Conservation (phyloP, 805 yeast genomes). For the Wickerhamomyces rabaulensis region DNA sequence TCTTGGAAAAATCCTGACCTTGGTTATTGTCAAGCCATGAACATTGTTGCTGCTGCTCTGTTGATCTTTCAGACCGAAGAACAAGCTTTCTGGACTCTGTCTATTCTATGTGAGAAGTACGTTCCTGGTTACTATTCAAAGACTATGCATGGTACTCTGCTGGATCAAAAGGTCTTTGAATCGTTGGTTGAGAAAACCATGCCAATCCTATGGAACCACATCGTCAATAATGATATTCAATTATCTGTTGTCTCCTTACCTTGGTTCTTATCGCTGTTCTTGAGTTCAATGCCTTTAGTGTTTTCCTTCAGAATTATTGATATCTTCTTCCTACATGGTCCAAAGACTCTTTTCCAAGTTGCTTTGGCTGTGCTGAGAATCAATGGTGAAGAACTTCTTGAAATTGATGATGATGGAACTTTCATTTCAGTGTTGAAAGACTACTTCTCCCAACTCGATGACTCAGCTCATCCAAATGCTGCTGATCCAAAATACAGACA, state of each 20-base stretch:
- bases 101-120: conserved; percentile 71
- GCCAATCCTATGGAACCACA: conserved; percentile 86
- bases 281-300: conserved; percentile 91
- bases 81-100: conserved; percentile 93
- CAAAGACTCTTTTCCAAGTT: conserved; percentile 84
- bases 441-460: conserved; percentile 73
- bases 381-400: conserved; percentile 78
- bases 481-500: conserved; percentile 56
- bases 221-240: conserved; percentile 76
- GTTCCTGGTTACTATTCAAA: conserved; percentile 95
- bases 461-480: conserved; percentile 72
- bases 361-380: conserved; percentile 86
- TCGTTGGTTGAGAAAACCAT: conserved; percentile 81
- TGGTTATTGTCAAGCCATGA: conserved; percentile 99
- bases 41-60: conserved; percentile 79
- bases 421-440: conserved; percentile 81
- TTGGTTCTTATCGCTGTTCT: conserved; percentile 89
- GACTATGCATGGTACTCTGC: conserved; percentile 94
- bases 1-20: conserved; percentile 97
- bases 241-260: conserved; percentile 90
- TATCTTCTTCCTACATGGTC: conserved; percentile 84
- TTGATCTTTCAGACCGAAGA: conserved; percentile 89
- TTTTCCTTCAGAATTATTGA: conserved; percentile 91
- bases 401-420: conserved; percentile 86
- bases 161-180: conserved; percentile 93